Base-by-base conservation (phyloP, 495 filamentous ascomycete genomes). In the Trichoderma virens region DNA sequence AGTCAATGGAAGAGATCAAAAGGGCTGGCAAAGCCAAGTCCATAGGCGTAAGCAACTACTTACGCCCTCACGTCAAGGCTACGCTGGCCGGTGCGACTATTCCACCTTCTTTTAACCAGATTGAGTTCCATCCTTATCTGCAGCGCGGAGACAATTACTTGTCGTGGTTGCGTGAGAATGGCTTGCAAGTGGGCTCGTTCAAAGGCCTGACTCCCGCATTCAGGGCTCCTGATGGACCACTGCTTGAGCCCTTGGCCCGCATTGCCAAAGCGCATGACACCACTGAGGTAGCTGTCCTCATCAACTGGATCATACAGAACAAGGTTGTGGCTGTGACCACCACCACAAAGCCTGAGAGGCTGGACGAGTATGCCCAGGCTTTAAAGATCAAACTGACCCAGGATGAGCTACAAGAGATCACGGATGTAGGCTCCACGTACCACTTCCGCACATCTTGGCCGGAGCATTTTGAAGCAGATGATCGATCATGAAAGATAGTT, bases 231-330 rank as follows among this genome's bases (percentile, higher is more conserved):
- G 83, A 82, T 0, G 92, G 91, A 0, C 91, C 91, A 0, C 70
- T 89, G 20, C 91, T 93, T 68, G 75, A 74, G 8, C 70, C 85
- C 14, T 78, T 91, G 66, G 75, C 78, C 25, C 67, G 69, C 11
- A 70, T 95, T 62, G 88, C 89, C 11, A 78, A 74, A 67, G 95
- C 93, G 78, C 95, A 97, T 68, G 87, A 80, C 4, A 91, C 94
- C 30, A 81, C 75, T 16, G 80, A 85, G 64, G 81, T 78, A 0
- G 90, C 93, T 65, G 80, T 96, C 62, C 78, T 80, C 23, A 67
- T 96, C 66, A 74, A 92, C 63, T 97, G 91, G 92, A 83, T 81
- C 35, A 74, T 96, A 34, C 90, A 97, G 67, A 89, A 91, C 70
- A 90, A 86, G 43, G 75, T 89, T 60, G 85, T 93, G 20, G 77